Conservation (phyloP, 108 stramenopile genomes). For the Skeletonema potamos region DNA sequence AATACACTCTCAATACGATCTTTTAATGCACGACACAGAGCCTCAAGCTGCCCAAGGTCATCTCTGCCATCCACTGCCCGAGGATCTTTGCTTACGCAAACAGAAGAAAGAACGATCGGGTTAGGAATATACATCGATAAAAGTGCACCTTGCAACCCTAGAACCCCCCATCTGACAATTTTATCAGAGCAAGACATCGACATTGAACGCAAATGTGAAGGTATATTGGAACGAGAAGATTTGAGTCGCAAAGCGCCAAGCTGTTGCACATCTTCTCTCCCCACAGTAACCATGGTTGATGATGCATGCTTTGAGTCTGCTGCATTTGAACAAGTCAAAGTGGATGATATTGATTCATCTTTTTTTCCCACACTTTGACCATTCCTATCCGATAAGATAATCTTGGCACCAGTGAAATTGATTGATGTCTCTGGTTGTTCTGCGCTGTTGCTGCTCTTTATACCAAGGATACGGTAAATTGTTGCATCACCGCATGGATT, state of each 20-base stretch:
- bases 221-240: conserved; percentile 88
- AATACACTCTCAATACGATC: conserved; percentile 41
- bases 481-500: conserved; percentile 94
- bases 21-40: conserved; percentile 64
- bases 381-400: conserved; percentile 53
- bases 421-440: conserved; percentile 26
- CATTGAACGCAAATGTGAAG: conserved; percentile 63
- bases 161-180: conserved; percentile 74
- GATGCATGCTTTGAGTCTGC: not conserved
- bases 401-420: conserved; percentile 89
- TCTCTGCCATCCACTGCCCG: conserved; percentile 29
- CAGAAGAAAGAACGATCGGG: conserved; percentile 59
- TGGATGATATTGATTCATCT: conserved; percentile 10
- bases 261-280: conserved; percentile 69
- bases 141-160: conserved; percentile 79
- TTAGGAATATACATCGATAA: conserved; percentile 45
- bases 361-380: not conserved
- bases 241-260: conserved; percentile 80
- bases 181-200: conserved; percentile 95
- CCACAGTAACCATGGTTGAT: conserved; percentile 23
- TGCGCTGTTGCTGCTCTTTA: conserved; percentile 18
- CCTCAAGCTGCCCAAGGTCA: conserved; percentile 41
- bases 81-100: conserved; percentile 71
- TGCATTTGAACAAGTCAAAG: conserved; percentile 4
- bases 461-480: conserved; percentile 65